Evolutionary conservation across 345 rosid species (phyloP).

Genomic region (Chamaenerion angustifolium): DNA sequence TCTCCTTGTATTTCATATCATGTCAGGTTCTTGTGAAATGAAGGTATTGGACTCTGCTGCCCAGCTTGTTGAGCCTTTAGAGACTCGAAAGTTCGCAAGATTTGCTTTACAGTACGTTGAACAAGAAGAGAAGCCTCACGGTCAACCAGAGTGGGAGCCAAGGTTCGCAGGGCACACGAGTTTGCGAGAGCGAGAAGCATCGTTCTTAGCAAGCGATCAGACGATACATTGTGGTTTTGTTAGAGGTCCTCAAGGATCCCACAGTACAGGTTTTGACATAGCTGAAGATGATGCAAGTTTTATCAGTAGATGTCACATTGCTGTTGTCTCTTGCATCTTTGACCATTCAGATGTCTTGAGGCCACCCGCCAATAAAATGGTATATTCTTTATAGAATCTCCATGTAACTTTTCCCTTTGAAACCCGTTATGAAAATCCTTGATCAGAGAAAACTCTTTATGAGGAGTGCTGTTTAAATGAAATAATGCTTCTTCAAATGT

Average conservation of each 20-base stretch:
- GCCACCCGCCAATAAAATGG: conserved; percentile 67
- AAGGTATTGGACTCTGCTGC: conserved; percentile 62
- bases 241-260: conserved; percentile 61
- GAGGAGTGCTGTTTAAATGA: too few species aligned
- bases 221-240: conserved; percentile 86
- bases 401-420: too few species aligned
- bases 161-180: conserved; percentile 90
- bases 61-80: conserved; percentile 77
- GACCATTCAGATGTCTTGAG: conserved; percentile 95
- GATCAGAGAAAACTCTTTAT: too few species aligned
- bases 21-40: conserved; percentile 70
- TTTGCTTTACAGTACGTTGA: conserved; percentile 66
- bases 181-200: conserved; percentile 57
- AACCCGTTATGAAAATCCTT: too few species aligned
- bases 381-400: conserved; percentile 11
- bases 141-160: conserved; percentile 54
- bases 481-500: too few species aligned
- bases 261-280: conserved; percentile 87
- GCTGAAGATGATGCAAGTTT: conserved; percentile 79
- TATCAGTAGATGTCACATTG: conserved; percentile 87
- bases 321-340: conserved; percentile 86
- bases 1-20: neutral
- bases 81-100: conserved; percentile 72
- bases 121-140: conserved; percentile 50
- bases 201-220: conserved; percentile 63